Evolutionary conservation across 305 asterid species (phyloP).

Genomic region (Stenogyne calaminthoides): DNA sequence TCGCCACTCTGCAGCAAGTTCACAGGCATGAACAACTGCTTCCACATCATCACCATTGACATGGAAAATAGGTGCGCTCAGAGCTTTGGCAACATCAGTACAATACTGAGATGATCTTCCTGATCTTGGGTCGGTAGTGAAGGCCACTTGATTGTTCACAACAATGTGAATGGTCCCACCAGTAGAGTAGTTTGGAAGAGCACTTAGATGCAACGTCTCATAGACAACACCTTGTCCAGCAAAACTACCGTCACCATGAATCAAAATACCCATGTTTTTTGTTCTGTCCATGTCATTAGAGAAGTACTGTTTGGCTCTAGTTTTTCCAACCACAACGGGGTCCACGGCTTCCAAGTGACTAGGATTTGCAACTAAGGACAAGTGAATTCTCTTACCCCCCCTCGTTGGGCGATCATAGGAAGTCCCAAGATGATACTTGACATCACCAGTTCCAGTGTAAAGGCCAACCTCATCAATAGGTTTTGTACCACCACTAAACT

Average conservation of each 20-base stretch:
- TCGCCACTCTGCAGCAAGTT: constrained; percentile 99
- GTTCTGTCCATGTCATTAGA: constrained; percentile 79
- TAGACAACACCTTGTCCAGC: constrained; percentile 99
- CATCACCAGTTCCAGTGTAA: constrained; percentile 96
- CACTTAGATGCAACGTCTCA: constrained; percentile 98
- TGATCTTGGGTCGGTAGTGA: constrained; percentile 85
- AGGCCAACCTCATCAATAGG: constrained; percentile 89
- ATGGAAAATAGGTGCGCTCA: constrained; percentile 88
- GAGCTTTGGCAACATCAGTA: constrained; percentile 97
- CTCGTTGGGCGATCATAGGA: constrained; percentile 96
- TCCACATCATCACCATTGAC: constrained; percentile 97
- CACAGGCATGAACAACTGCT: constrained; percentile 93
- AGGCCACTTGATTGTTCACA: constrained; percentile 97
- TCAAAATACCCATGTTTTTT: constrained; percentile 78
- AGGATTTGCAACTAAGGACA: constrained; percentile 96
- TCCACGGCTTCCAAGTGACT: constrained; percentile 99
- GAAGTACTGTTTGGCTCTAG: constrained; percentile 93
- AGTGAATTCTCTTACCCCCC: constrained; percentile 92
- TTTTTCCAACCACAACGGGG: constrained; percentile 92
- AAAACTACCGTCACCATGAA: constrained; percentile 98
- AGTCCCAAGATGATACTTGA: constrained; percentile 95
- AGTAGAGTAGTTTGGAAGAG: constrained; percentile 91
- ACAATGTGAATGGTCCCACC: constrained; percentile 99
- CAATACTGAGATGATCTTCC: constrained; percentile 99
- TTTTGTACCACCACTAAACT: constrained; percentile 87